Evolutionary conservation across 2,329 filamentous ascomycete species (phyloP).

Genomic region (Epichloe baconii): DNA sequence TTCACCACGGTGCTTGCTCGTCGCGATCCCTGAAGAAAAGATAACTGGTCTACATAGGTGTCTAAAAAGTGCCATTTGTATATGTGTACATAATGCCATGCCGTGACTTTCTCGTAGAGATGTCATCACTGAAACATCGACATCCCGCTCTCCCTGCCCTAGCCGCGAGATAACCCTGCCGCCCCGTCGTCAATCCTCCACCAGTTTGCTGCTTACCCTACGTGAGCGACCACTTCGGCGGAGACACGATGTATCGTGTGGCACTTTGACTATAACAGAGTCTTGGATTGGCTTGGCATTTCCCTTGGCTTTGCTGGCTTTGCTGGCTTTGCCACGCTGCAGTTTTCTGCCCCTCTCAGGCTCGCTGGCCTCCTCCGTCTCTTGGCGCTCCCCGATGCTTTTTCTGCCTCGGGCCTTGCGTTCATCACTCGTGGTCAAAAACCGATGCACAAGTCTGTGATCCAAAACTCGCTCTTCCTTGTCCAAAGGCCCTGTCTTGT

Average conservation of each 20-base stretch:
- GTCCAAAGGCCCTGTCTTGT: constrained; percentile 62
- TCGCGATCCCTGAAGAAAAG: too few relatives aligned
- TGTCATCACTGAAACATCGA: not conserved
- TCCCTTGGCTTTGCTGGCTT: constrained; percentile 9
- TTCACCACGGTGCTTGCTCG: too few relatives aligned
- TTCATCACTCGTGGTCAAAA: constrained; percentile 61
- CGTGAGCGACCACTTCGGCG: constrained; percentile 24
- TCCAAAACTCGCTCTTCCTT: constrained; percentile 62
- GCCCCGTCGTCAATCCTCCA: constrained; percentile 6
- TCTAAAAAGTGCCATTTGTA: not conserved
- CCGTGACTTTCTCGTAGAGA: not conserved
- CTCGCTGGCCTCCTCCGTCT: constrained; percentile 17
- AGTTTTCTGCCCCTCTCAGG: constrained; percentile 2
- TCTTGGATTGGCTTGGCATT: not conserved
- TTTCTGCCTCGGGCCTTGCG: constrained; percentile 34
- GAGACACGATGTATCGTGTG: constrained; percentile 5
- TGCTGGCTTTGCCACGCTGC: constrained; percentile 4
- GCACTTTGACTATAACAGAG: not conserved
- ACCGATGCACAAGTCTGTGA: constrained; percentile 77
- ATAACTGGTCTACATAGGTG: too few relatives aligned
- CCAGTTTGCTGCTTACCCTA: constrained; percentile 20
- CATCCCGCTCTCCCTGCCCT: too few relatives aligned
- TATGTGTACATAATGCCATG: not conserved
- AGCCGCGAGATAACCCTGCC: too few relatives aligned
- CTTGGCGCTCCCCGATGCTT: constrained; percentile 13